Conservation (phyloP, 2,329 filamentous ascomycete species). For the Fusarium torreyae region DNA sequence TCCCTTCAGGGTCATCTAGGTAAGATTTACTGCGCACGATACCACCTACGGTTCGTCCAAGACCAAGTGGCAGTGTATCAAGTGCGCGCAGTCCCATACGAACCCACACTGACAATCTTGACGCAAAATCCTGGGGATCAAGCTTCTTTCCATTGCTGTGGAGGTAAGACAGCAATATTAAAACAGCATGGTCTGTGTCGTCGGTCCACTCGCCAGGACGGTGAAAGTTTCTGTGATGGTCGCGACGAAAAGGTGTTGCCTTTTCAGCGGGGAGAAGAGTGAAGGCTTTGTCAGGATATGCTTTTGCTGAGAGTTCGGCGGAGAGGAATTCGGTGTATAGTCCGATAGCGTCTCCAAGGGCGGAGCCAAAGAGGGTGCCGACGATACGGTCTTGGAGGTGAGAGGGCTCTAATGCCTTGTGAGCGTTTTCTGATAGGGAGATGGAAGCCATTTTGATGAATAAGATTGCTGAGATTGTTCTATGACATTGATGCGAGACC, state of each 20-base stretch:
- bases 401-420: slow-evolving; percentile 33
- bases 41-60: slow-evolving; percentile 63
- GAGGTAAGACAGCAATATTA: slow-evolving; percentile 64
- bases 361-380: slow-evolving; percentile 65
- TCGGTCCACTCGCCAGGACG: slow-evolving; percentile 65
- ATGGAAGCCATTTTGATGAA: slow-evolving; percentile 25
- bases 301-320: slow-evolving; percentile 50
- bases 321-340: slow-evolving; percentile 69
- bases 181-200: slow-evolving; percentile 68
- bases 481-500: no score
- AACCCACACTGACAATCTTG: slow-evolving; percentile 63
- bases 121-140: slow-evolving; percentile 60
- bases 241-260: slow-evolving; percentile 60
- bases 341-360: slow-evolving; percentile 68
- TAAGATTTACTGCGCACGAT: slow-evolving; percentile 60
- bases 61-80: slow-evolving; percentile 63
- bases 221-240: slow-evolving; percentile 62
- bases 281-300: slow-evolving; percentile 60
- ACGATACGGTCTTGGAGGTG: slow-evolving; percentile 57
- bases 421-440: slow-evolving; percentile 35
- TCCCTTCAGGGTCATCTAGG: slow-evolving; percentile 56
- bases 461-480: background rate
- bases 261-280: slow-evolving; percentile 55
- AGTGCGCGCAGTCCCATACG: slow-evolving; percentile 62
- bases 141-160: slow-evolving; percentile 59